Evolutionary conservation across 805 yeast genomes (phyloP).

Genomic region (fission yeast (Schizosaccharomyces pombe)): DNA sequence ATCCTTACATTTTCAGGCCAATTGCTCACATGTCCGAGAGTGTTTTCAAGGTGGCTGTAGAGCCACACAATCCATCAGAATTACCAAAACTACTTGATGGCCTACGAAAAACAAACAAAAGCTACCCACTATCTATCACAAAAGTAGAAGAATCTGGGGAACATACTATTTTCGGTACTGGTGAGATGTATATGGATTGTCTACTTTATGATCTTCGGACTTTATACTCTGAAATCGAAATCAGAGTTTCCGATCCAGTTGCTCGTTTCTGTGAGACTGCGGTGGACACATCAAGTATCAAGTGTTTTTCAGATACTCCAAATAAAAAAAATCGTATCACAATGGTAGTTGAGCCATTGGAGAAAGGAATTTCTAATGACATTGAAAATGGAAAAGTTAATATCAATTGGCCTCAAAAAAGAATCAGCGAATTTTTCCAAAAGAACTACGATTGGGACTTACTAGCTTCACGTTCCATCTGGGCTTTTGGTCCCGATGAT

Average conservation of each 20-base stretch:
- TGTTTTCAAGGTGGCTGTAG: constrained; percentile 59
- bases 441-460: constrained; percentile 57
- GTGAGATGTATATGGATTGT: constrained; percentile 74
- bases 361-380: constrained; percentile 29
- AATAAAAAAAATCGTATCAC: constrained; percentile 36
- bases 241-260: constrained; percentile 69
- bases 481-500: constrained; percentile 48
- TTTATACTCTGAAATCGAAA: constrained; percentile 37
- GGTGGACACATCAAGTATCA: constrained; percentile 37
- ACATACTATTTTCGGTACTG: constrained; percentile 54
- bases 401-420: constrained; percentile 18
- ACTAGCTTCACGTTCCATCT: constrained; percentile 54
- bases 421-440: constrained; percentile 32
- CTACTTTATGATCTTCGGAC: constrained; percentile 51
- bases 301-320: constrained; percentile 36
- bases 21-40: constrained; percentile 28
- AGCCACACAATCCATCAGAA: constrained; percentile 59
- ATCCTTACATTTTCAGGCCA: constrained; percentile 19
- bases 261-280: constrained; percentile 63
- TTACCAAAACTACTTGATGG: constrained; percentile 52
- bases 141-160: constrained; percentile 78
- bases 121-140: constrained; percentile 44
- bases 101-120: constrained; percentile 32
- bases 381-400: constrained; percentile 27
- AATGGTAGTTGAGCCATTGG: constrained; percentile 54